phyloP scores from a whole-genome alignment of 495 filamentous ascomycete species.

The Xylaria sp. region DNA sequence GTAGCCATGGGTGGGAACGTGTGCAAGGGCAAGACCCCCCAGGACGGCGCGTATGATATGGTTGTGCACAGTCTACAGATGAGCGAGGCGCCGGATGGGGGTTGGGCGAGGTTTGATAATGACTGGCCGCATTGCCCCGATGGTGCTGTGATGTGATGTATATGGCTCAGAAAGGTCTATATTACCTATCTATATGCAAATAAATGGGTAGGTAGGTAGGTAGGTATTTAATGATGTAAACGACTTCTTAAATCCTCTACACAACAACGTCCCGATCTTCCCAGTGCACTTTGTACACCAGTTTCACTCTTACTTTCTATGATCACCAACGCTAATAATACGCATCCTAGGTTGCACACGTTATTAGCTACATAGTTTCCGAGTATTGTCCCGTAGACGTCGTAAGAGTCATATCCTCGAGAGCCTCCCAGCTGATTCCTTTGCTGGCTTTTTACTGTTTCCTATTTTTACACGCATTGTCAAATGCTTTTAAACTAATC shows the following conservation, averaged over 20 bases:
- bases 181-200: too few species aligned
- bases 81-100: slow-evolving; percentile 46
- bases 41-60: slow-evolving; percentile 51
- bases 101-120: slow-evolving; percentile 49
- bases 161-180: background rate
- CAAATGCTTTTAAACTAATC: too few species aligned
- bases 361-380: too few species aligned
- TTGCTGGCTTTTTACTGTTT: too few species aligned
- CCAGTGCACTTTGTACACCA: background rate
- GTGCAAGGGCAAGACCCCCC: slow-evolving; percentile 45
- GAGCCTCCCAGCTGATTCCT: too few species aligned
- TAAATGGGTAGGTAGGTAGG: too few species aligned
- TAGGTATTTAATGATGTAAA: background rate
- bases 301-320: background rate
- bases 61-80: slow-evolving; percentile 48
- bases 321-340: too few species aligned
- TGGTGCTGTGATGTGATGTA: slow-evolving; percentile 35
- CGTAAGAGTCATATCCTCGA: too few species aligned
- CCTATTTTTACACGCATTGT: too few species aligned
- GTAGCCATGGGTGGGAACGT: slow-evolving; percentile 57
- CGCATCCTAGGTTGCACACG: too few species aligned
- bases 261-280: too few species aligned
- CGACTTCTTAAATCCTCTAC: background rate
- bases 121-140: slow-evolving; percentile 45
- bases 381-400: too few species aligned